Percentiles rank a stretch among this genome's conserved stretches.
phyloP scores from a whole-genome alignment of 768 basidiomycete genomes.

The Holtermanniella nyarrowii region DNA sequence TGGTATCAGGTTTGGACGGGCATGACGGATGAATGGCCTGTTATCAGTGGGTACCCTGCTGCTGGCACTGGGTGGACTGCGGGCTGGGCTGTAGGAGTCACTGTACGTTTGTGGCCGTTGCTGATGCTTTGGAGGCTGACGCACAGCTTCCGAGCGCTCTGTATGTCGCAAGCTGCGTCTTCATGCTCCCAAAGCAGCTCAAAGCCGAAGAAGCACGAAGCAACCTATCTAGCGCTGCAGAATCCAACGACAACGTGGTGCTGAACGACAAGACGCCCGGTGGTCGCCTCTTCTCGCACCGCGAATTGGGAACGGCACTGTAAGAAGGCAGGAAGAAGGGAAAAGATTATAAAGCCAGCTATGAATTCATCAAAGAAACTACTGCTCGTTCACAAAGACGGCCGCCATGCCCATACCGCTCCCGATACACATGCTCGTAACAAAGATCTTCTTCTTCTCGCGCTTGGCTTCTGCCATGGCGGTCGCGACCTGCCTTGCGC shows the following conservation, averaged over 20 bases:
- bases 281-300: no score
- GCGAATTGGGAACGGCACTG: no score
- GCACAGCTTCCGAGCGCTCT: not conserved
- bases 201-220: not conserved
- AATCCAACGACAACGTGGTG: not conserved
- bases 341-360: no score
- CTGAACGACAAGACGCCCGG: no score
- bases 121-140: no score
- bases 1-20: constrained; percentile 23
- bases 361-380: not conserved
- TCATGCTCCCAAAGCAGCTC: not conserved
- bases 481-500: constrained; percentile 75
- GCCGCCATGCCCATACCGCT: constrained; percentile 57
- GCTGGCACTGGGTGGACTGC: constrained; percentile 28
- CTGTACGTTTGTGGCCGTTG: no score
- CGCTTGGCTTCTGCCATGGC: constrained; percentile 73
- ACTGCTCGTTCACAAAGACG: constrained; percentile 39
- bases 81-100: constrained; percentile 24
- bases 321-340: no score
- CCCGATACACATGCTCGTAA: constrained; percentile 70
- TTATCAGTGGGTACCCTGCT: constrained; percentile 44
- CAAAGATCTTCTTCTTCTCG: constrained; percentile 57
- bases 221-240: no score
- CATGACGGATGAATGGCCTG: constrained; percentile 47
- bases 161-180: not conserved